Conservation (phyloP, 306 rosid species). For the Glycine tomentella region DNA sequence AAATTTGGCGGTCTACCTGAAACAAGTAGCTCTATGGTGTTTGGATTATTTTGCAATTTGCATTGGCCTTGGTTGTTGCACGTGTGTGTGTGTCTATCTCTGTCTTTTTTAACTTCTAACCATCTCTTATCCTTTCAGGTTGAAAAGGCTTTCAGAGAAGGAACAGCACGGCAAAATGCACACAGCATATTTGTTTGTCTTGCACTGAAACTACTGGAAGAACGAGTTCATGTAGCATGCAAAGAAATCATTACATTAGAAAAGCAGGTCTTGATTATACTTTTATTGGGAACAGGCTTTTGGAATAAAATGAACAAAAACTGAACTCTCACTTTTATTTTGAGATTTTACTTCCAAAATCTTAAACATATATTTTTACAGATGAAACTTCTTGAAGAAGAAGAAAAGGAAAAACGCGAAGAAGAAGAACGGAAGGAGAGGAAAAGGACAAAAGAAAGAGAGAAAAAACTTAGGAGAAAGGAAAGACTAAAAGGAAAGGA, state of each 20-base stretch:
- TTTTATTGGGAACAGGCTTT: constrained; percentile 27
- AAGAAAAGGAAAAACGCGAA: constrained; percentile 98
- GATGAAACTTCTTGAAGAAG: constrained; percentile 99
- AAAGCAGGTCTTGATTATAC: constrained; percentile 79
- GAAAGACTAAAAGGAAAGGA: constrained; percentile 96
- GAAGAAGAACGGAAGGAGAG: constrained; percentile 99
- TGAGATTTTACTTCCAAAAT: constrained; percentile 42
- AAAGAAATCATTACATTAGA: constrained; percentile 94
- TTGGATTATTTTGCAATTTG: constrained; percentile 22
- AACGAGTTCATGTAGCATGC: constrained; percentile 94
- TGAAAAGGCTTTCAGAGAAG: constrained; percentile 99
- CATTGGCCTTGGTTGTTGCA: constrained; percentile 3
- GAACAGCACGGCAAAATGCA: constrained; percentile 99
- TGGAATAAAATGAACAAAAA: constrained; percentile 4
- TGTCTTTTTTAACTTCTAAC: constrained; percentile 44
- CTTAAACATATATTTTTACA: constrained; percentile 51
- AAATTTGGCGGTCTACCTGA: neutral
- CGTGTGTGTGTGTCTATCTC: neutral
- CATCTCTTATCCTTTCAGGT: constrained; percentile 67
- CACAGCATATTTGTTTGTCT: constrained; percentile 98
- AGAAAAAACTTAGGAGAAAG: constrained; percentile 91
- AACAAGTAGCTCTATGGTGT: neutral
- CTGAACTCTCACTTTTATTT: constrained; percentile 28
- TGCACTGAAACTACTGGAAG: constrained; percentile 93
- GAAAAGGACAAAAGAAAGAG: constrained; percentile 88